Base-by-base conservation (phyloP, 1,284 basidiomycete genomes). In the Porodaedalea pini region DNA sequence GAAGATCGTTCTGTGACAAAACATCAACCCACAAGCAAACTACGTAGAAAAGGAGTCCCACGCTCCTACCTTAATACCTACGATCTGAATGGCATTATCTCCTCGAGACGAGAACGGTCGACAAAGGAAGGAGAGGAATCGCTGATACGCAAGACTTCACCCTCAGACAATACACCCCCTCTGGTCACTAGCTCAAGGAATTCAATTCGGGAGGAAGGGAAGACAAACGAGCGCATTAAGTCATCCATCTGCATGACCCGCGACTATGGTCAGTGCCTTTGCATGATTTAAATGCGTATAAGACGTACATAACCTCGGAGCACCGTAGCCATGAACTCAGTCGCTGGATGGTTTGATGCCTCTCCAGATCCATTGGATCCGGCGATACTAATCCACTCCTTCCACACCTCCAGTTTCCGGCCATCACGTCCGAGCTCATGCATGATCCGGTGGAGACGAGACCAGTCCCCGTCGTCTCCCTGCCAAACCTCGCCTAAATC, bases 371-470 rank as follows among this genome's bases (percentile, higher is more conserved):
- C 10, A 58, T 50, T 29, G 8, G n/a, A 29, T 37, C 23, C 15
- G 40, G 19, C 15, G 47, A 15, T 51, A 15, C 70, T 72, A 17
- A 86, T 74, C 89, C 89, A 91, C 25, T 71, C 66, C 59, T 73
- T 75, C 88, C 89, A 92, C 10, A 86, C 66, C 59, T 91, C 88
- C 17, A 91, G 73, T 66, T 82, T 85, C 55, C 78, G 77, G 2
- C 89, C 87, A 63, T 92, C 88, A 34, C 79, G 74, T 27, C 76
- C 78, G 31, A 83, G 73, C 0, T 66, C 68, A 60, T 71, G 77
- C 73, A 90, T 76, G 21, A 81, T 69, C n/a, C 65, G 59, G 51
- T 74, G 79, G 61, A 81, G 82, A 51, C 81, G 73, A 8, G 71
- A 68, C 88, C 88, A 91, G 60, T 90, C 84, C 2, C 68, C 74